Base-by-base conservation (phyloP, 1,284 basidiomycete genomes). In the Heterobasidion occidentale region DNA sequence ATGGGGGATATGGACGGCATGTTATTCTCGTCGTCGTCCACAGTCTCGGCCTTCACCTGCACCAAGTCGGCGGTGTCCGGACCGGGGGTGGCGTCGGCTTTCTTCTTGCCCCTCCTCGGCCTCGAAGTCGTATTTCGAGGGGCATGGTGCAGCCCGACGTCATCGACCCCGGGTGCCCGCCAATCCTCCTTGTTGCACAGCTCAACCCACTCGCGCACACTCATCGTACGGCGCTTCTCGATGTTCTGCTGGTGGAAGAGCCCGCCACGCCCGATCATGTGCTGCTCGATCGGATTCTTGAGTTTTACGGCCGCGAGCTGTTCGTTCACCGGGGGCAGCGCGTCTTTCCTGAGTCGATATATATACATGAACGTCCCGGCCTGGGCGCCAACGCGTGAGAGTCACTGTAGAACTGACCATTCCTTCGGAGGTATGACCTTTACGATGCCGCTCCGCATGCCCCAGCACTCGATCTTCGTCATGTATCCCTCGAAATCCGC, bases 351-450 rank as follows among this genome's bases (percentile, higher is more conserved):
- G 64, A n/a, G 49, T 51, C 44, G 20, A 19, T 46, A 36, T 36
- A 47, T n/a, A 54, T 27, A 47, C 34, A 51, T 20, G 38, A 34
- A 52, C 46, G 47, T 33, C 42, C 44, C 20, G 44, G 14, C 14
- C 12, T 19, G n/a, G 46, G 27, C 46, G 27, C 46, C 46, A 48
- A 33, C 17, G 27, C 46, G 46, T 7, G 27, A 48, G 17, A 48
- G 11, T 14, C 14, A 53, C 59, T 56, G 49, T 48, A 35, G 54
- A 46, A 76, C 86, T 67, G 59, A 90, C 94, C 95, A 97, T 77
- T 95, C 90, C 65, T 85, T 82, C 2, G 94, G 94, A 46, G 94
- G 94, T 60, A 98, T 88, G 61, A 98, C 83, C 73, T 98, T 98
- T 60, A 94, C 87, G 59, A 98, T 95, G 19, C 94, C 94, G 62